A percentile compares a stretch with the other conserved stretches of the same genome.
Evolutionary conservation across 2,329 filamentous ascomycete genomes (phyloP).

Genomic region (Cytospora chrysosperma): DNA sequence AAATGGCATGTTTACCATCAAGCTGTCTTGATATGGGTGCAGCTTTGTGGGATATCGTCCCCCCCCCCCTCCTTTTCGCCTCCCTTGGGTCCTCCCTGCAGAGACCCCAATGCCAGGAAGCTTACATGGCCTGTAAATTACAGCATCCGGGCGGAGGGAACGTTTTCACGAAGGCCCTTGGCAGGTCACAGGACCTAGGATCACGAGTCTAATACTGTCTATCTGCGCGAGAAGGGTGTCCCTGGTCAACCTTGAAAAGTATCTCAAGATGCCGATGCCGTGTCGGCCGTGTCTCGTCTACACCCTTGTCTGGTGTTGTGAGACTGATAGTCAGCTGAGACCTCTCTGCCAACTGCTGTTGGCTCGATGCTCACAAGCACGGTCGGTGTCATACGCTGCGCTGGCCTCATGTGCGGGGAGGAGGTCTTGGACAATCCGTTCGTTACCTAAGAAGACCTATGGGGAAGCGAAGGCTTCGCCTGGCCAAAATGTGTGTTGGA

Average conservation of each 20-base stretch:
- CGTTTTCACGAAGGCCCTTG: not conserved
- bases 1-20: not conserved
- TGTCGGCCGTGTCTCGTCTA: not conserved
- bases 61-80: too few species aligned
- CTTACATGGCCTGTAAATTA: not conserved
- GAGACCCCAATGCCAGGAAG: not conserved
- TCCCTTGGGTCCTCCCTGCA: not conserved
- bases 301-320: not conserved
- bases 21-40: not conserved
- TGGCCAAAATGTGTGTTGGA: not conserved
- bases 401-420: not conserved
- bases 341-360: not conserved
- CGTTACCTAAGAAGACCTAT: not conserved
- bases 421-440: not conserved
- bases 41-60: too few species aligned
- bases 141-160: not conserved
- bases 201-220: not conserved
- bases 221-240: not conserved
- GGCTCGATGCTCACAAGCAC: not conserved
- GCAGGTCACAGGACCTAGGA: not conserved
- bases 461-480: not conserved
- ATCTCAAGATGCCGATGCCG: not conserved
- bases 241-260: conserved; percentile 23
- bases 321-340: not conserved
- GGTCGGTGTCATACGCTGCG: not conserved